These are phyloP conservation scores for Cynanchum wilfordii DNA, from an alignment of 257 asterid species.

Conservation along the genomic window DNA sequence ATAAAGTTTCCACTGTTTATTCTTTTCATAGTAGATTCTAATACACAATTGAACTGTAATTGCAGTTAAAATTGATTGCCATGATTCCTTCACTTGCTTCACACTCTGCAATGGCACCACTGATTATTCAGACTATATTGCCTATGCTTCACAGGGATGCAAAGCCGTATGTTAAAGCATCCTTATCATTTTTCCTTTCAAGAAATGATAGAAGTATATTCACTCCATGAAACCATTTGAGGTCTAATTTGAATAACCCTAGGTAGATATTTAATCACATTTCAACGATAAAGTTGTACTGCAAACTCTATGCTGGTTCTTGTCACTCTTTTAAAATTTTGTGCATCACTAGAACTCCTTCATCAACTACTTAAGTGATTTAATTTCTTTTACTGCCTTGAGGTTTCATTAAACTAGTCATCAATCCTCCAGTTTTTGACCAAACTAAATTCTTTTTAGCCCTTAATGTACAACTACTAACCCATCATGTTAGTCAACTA, in stretches of 20 bases:
- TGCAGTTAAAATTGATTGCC: slow-evolving; percentile 84
- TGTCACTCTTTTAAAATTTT: too few relatives aligned
- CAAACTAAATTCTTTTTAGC: not conserved
- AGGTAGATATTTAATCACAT: not conserved
- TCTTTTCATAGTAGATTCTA: slow-evolving; percentile 8
- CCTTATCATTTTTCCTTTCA: not conserved
- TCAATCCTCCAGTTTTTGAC: not conserved
- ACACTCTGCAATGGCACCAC: slow-evolving; percentile 83
- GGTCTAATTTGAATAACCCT: not conserved
- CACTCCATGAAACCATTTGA: not conserved
- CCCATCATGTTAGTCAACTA: not conserved
- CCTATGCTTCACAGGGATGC: slow-evolving; percentile 89
- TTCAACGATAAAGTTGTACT: not conserved
- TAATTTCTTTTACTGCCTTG: too few relatives aligned
- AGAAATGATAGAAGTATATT: not conserved
- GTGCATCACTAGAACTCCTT: not conserved
- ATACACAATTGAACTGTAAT: not conserved
- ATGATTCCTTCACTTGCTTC: slow-evolving; percentile 85
- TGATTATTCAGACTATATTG: slow-evolving; percentile 72
- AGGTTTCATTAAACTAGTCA: not conserved
- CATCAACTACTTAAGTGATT: not conserved
- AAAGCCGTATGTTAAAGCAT: slow-evolving; percentile 53
- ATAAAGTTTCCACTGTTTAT: not conserved
- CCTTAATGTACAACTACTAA: not conserved
- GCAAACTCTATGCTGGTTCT: not conserved